Evolutionary conservation across 2,329 filamentous ascomycete species (phyloP).

Genomic region (Podosphaera xanthii): DNA sequence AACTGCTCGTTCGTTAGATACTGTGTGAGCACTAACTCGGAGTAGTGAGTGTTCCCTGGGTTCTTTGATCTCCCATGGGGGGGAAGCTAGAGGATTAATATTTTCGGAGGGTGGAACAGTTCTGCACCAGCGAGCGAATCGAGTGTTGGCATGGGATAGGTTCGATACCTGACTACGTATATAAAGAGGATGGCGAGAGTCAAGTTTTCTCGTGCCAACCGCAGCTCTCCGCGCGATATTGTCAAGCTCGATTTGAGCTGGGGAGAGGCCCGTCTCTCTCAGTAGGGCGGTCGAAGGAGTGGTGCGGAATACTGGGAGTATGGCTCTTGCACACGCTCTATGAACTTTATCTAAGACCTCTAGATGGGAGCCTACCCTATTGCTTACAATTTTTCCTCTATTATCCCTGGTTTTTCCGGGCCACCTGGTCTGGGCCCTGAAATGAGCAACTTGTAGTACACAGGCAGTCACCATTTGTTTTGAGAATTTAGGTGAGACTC

Average conservation of each 20-base stretch:
- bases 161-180: background rate
- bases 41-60: too few species aligned
- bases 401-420: background rate
- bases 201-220: background rate
- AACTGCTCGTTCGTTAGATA: too few species aligned
- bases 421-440: background rate
- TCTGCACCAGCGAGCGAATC: background rate
- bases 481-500: background rate
- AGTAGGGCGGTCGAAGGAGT: background rate
- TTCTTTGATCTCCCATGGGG: background rate
- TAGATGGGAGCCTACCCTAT: background rate
- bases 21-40: too few species aligned
- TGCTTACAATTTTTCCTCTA: background rate
- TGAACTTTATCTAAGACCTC: background rate
- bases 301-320: background rate
- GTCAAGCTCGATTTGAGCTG: background rate
- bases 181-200: background rate
- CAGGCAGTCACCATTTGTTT: background rate
- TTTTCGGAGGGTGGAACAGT: background rate
- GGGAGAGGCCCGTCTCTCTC: background rate
- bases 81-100: background rate
- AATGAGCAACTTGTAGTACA: background rate
- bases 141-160: background rate
- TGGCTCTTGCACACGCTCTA: background rate
- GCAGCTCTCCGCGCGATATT: background rate